These are phyloP conservation scores for Yamadazyma trypodendri DNA, from an alignment of 1,139 yeast genomes.

Conservation along the genomic window DNA sequence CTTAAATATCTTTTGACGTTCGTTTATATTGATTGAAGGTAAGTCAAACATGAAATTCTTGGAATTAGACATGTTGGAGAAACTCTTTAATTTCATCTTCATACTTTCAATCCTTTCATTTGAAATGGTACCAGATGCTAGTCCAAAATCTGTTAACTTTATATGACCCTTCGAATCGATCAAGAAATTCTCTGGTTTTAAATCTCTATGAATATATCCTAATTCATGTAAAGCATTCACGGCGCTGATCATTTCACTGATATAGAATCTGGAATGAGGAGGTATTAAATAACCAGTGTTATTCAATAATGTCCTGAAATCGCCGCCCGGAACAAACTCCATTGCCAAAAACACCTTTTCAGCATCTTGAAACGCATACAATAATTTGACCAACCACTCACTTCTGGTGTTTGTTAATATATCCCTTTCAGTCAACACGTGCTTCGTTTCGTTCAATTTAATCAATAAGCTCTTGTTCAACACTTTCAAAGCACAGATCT, in stretches of 20 bases:
- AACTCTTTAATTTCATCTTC: conserved; percentile 80
- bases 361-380: conserved; percentile 93
- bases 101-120: conserved; percentile 91
- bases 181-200: conserved; percentile 95
- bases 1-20: conserved; percentile 83
- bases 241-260: conserved; percentile 94
- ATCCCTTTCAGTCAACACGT: conserved; percentile 93
- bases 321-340: conserved; percentile 99
- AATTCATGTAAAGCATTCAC: conserved; percentile 91
- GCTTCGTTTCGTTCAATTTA: conserved; percentile 92
- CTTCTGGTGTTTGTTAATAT: conserved; percentile 91
- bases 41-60: conserved; percentile 57
- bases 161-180: conserved; percentile 95
- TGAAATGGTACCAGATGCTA: conserved; percentile 95
- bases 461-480: conserved; percentile 83
- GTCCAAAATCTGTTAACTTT: conserved; percentile 94
- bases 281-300: conserved; percentile 92
- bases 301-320: conserved; percentile 88
- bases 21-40: conserved; percentile 74
- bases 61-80: conserved; percentile 51
- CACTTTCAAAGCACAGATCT: conserved; percentile 92
- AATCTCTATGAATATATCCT: conserved; percentile 95
- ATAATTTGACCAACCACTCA: conserved; percentile 91
- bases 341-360: conserved; percentile 91
- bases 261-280: conserved; percentile 92